phyloP scores from a whole-genome alignment of 2,329 filamentous ascomycete genomes.

The Amauroascus verrucosus region DNA sequence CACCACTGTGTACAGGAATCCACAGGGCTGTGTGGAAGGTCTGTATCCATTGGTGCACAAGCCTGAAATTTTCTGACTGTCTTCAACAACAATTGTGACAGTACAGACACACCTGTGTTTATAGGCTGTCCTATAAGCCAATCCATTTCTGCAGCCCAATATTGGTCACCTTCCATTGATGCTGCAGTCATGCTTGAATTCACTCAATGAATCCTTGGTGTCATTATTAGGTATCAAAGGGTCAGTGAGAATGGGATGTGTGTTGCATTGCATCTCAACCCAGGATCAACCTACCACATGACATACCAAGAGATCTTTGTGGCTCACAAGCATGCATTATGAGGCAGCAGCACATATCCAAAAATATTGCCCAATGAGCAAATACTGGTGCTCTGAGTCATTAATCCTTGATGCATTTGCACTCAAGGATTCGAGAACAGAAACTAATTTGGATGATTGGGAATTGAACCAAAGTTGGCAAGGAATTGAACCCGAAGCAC shows the following conservation, averaged over 20 bases:
- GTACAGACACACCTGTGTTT: background rate
- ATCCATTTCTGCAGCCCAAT: conserved; percentile 2
- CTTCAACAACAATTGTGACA: background rate
- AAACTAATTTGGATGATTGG: too few species aligned
- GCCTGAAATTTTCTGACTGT: background rate
- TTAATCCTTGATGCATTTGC: too few species aligned
- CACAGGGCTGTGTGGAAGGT: too few species aligned
- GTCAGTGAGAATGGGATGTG: conserved; percentile 5
- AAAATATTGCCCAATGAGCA: too few species aligned
- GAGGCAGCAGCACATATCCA: too few species aligned
- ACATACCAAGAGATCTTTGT: background rate
- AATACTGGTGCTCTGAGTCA: too few species aligned
- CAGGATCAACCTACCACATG: conserved; percentile 5
- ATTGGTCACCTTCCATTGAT: background rate
- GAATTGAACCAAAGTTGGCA: too few species aligned
- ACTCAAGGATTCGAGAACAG: too few species aligned
- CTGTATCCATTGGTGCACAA: background rate
- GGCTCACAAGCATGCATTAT: background rate
- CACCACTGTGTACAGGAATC: too few species aligned
- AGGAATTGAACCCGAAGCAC: too few species aligned
- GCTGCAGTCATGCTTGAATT: conserved; percentile 1
- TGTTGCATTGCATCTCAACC: conserved; percentile 5
- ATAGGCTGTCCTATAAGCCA: background rate
- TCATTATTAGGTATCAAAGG: conserved; percentile 6
- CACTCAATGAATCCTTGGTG: conserved; percentile 3